Base-by-base conservation (phyloP, 495 filamentous ascomycete genomes). In the Hypoxylon cercidicola region DNA sequence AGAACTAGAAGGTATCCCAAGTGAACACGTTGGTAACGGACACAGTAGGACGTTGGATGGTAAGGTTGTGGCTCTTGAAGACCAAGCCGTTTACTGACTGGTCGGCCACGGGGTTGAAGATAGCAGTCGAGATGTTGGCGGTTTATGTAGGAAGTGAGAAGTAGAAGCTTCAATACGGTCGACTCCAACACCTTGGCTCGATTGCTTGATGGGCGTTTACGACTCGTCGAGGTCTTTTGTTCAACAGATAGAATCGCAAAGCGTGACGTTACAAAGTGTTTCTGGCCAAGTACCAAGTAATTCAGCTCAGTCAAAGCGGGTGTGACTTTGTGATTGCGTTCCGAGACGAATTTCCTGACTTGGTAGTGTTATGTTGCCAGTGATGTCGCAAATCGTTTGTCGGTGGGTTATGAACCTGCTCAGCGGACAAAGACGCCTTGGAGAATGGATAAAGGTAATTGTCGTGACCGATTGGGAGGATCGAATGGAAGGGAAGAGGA, bases 271-370 rank as follows among this genome's bases (percentile, higher is more conserved):
- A 19, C 65, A 60, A 71, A 49, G 62, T 69, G 52, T 60, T 55
- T 28, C 69, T 67, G 25, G 53, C 37, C 57, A 19, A 39, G 55
- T 53, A 65, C 68, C 65, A 62, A 60, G 65, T 45, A 43, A 52
- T 63, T 59, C 60, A 57, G 55, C 54, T 67, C 59, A 68, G 59
- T 63, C 59, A 46, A 51, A 43, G 15, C 60, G 57, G 49, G 67
- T 71, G 71, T 73, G 76, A 78, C 79, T 76, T 75, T 64, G 64
- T 79, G 74, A 78, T 74, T 73, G 74, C 71, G 74, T 74, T 72
- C 75, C 77, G 78, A 79, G 69, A 77, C 69, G 77, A 25, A 73
- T 72, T 74, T 69, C 73, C 61, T 56, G 68, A 67, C 71, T 72
- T 61, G 56, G 70, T 57, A 56, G 60, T 46, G 19, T 28, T 50